Evolutionary conservation across 2,329 filamentous ascomycete genomes (phyloP), one percentile per base, ranked within the genome.

Genomic region (Didymosphaeria variabile): DNA sequence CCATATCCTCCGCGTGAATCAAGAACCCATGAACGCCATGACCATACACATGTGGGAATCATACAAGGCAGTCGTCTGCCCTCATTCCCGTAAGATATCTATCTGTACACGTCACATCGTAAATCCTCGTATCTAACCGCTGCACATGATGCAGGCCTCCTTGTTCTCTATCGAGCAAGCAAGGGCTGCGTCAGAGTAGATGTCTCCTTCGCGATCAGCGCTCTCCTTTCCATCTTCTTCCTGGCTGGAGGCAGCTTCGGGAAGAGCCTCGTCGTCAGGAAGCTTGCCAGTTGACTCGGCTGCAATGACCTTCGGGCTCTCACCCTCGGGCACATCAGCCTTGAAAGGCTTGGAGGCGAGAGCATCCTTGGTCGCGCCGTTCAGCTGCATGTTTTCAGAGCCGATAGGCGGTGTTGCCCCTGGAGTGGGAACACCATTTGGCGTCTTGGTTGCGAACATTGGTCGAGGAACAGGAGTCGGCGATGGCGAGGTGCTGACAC

Each of bases 81-180:
- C 44, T 52, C 54, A 57, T 32, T 60, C 38, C 54, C 50, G 55
- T 68, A 63, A 61, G 65, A 56, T 52, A 44, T 55, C 15, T 50
- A 59, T 45, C 52, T 61, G 42, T 63, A 67, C 57, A 61, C 49
- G 53, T 62, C 38, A 29, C 58, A 17, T 59, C 53, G 38, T 53
- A 23, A 62, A 46, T 17, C 45, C 47, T 52, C 29, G 40, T 58
- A 51, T 60, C 79, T 87, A 98, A 84, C 94, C 94, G 81, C 92
- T 96, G 89, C 95, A 99, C 95, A 99, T 98, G 67, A 97, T 79
- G 79, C 95, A 99, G 51, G 90, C 86, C 79, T 99, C 95, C 70
- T 91, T 93, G 84, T 98, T 97, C 77, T 98, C 94, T 79, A 99
- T 98, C 82, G 94, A 97, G 85, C 95, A 99, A 72, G 90, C 88